Evolutionary conservation across 306 rosid genomes (phyloP).

Genomic region (Abrus pulchellus): DNA sequence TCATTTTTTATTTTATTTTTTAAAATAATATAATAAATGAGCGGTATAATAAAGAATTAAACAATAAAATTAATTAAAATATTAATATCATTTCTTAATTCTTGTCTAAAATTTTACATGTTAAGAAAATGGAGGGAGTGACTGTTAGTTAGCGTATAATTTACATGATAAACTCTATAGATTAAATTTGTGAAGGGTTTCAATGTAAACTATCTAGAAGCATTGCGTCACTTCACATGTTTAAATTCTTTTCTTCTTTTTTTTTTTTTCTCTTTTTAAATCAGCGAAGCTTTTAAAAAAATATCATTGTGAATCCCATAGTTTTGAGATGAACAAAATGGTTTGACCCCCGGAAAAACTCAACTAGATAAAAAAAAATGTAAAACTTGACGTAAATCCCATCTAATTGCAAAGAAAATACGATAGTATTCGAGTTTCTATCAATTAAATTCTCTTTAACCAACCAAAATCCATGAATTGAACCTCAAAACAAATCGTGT

Average conservation of each 20-base stretch:
- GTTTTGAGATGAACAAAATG: background rate
- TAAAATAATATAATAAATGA: too few relatives aligned
- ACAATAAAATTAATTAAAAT: too few relatives aligned
- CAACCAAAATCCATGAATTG: background rate
- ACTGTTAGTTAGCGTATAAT: background rate
- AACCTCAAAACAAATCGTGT: background rate
- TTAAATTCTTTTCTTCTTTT: background rate
- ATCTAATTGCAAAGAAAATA: background rate
- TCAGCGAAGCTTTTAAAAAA: too few relatives aligned
- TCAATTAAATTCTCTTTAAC: too few relatives aligned
- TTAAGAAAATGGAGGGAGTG: too few relatives aligned
- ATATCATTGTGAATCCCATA: background rate
- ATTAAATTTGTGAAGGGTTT: background rate
- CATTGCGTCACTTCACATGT: background rate
- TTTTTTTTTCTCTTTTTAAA: background rate
- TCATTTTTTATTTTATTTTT: too few relatives aligned
- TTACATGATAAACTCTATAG: background rate
- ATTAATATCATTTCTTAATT: too few relatives aligned
- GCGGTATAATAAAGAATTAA: too few relatives aligned
- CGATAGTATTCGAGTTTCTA: background rate
- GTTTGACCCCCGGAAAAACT: slow-evolving; percentile 8
- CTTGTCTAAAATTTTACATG: too few relatives aligned
- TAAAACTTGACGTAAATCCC: background rate
- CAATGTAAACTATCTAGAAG: background rate
- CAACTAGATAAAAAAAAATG: background rate